Conservation (phyloP, 768 basidiomycete species). For the Cantharellus cinnabarinus region DNA sequence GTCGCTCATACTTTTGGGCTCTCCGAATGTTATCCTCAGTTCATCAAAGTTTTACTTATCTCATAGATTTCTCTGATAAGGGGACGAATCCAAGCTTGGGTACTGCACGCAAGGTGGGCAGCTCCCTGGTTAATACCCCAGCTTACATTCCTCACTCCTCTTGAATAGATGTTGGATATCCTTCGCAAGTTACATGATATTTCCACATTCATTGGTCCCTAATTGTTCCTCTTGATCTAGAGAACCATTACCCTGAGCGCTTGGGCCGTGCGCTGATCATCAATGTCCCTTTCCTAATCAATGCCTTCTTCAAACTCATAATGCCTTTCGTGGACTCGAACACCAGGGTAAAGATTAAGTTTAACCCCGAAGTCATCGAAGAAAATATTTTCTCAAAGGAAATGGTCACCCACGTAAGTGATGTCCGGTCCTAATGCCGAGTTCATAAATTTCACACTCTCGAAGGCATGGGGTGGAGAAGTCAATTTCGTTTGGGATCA, state of each 20-base stretch:
- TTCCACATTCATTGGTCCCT: neutral
- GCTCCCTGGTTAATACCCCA: neutral
- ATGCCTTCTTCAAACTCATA: conserved; percentile 57
- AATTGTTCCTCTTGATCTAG: neutral
- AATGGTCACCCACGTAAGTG: conserved; percentile 47
- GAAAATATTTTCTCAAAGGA: conserved; percentile 50
- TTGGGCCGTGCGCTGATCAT: conserved; percentile 53
- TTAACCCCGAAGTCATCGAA: conserved; percentile 25
- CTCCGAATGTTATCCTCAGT: conserved; percentile 18
- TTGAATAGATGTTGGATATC: neutral
- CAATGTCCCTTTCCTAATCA: conserved; percentile 63
- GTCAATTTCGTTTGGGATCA: conserved; percentile 54
- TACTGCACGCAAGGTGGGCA: conserved; percentile 11
- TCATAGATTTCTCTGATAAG: conserved; percentile 61
- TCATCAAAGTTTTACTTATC: conserved; percentile 29
- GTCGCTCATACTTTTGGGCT: neutral
- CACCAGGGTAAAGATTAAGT: conserved; percentile 42
- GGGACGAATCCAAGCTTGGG: conserved; percentile 33
- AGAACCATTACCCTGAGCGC: conserved; percentile 31
- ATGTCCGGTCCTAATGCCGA: neutral
- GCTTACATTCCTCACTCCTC: neutral
- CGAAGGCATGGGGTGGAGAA: conserved; percentile 24
- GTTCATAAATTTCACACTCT: neutral
- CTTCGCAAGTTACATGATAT: conserved; percentile 16
- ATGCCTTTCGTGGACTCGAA: conserved; percentile 60